phyloP scores from a whole-genome alignment of 768 basidiomycete species.

The Amanita muscaria region DNA sequence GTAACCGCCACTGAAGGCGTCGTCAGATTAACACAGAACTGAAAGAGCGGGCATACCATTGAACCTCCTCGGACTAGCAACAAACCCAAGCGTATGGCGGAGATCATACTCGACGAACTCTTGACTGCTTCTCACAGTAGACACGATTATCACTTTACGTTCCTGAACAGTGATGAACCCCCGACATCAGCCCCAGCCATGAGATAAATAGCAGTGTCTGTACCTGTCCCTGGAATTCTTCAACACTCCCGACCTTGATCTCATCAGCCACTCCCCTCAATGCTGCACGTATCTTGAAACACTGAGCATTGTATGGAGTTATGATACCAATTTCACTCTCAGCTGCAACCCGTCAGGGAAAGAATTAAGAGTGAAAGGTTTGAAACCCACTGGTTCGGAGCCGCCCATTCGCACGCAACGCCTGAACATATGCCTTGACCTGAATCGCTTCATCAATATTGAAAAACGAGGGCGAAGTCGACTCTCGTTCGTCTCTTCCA shows the following conservation, averaged over 20 bases:
- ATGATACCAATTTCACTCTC: constrained; percentile 52
- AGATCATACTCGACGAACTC: constrained; percentile 47
- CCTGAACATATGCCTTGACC: constrained; percentile 42
- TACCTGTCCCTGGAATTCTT: constrained; percentile 62
- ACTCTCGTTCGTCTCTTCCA: constrained; percentile 60
- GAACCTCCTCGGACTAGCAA: constrained; percentile 48
- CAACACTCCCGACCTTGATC: constrained; percentile 57
- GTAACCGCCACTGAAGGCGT: constrained; percentile 45
- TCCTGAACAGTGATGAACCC: constrained; percentile 30
- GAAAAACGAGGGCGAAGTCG: constrained; percentile 63
- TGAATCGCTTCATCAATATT: constrained; percentile 51
- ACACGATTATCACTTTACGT: constrained; percentile 47
- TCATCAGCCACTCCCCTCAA: constrained; percentile 27
- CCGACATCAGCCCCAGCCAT: constrained; percentile 26
- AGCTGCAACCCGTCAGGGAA: constrained; percentile 20
- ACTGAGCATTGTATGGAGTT: constrained; percentile 55
- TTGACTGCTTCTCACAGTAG: constrained; percentile 47
- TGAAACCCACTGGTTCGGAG: constrained; percentile 30
- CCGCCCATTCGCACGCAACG: constrained; percentile 27
- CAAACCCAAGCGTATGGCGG: constrained; percentile 48
- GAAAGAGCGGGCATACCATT: no score
- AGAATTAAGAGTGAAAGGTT: not conserved
- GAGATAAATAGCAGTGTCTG: no score
- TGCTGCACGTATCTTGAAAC: constrained; percentile 33
- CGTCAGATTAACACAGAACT: no score